Percentiles rank a stretch among this genome's conserved stretches.
Conservation (phyloP, 2,329 filamentous ascomycete species). For the Periconia macrospinosa region DNA sequence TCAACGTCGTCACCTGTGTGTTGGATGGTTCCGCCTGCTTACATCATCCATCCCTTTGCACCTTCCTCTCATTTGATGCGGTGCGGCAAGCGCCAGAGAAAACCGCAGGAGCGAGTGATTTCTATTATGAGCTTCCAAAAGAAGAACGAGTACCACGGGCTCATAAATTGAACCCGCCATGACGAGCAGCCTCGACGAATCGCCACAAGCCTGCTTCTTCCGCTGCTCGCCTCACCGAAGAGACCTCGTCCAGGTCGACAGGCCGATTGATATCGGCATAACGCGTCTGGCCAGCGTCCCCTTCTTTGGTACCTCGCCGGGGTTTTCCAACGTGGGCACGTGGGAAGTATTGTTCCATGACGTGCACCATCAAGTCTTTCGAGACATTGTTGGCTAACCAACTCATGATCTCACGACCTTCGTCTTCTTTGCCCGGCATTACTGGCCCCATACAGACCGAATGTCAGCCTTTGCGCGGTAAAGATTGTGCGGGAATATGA, state of each 20-base stretch:
- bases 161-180: slow-evolving; percentile 55
- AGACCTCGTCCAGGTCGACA: slow-evolving; percentile 66
- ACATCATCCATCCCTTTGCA: not conserved
- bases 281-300: slow-evolving; percentile 44
- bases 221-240: slow-evolving; percentile 67
- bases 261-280: slow-evolving; percentile 81
- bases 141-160: no score
- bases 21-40: not conserved
- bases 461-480: not conserved
- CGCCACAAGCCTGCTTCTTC: slow-evolving; percentile 75
- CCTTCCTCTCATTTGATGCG: not conserved
- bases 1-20: slow-evolving; percentile 1
- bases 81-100: no score
- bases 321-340: slow-evolving; percentile 75
- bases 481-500: not conserved
- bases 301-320: slow-evolving; percentile 34
- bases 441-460: slow-evolving; percentile 78
- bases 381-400: slow-evolving; percentile 68
- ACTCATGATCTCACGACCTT: slow-evolving; percentile 72
- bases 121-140: no score
- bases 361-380: slow-evolving; percentile 76
- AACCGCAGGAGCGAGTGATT: no score
- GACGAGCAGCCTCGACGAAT: slow-evolving; percentile 67
- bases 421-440: slow-evolving; percentile 69
- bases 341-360: slow-evolving; percentile 39